Evolutionary conservation across 164 flowering plant genomes (phyloP), one percentile per base, ranked within the genome.

Genomic region (Sedum album): DNA sequence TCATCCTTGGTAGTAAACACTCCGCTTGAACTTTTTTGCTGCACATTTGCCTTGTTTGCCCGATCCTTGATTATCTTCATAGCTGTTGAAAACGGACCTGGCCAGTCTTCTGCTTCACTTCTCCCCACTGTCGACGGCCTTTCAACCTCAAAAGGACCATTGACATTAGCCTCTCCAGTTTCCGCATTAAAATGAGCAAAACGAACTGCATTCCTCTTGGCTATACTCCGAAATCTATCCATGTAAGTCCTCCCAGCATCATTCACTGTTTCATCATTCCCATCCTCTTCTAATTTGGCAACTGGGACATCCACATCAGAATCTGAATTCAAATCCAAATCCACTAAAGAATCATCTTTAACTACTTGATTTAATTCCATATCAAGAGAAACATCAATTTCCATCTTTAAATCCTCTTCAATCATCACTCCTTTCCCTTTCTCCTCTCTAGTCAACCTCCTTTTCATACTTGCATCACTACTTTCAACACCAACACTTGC

Each of bases 81-180:
- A 39, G 98, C 97, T 68, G 97, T 91, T 18, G 94, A 85, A 75
- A 93, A 93, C 17, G 94, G 94, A 65, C 97, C 97, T n/a, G 97
- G 94, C 97, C 96, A 91, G 76, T 89, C 96, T 75, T 88, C 94
- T 31, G 69, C 63, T 55, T 73, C 83, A 39, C 82, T 44, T 20
- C 46, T 64, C 20, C 31, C 67, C 71, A 72, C 77, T 4, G 4
- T 55, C 7, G 66, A 20, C 26, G 77, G 76, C 33, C 38, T 39
- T 69, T 67, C 83, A 44, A n/a, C 66, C 42, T 68, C 78, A 68
- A 61, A 68, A 51, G 57, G 71, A 35, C 14, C 66, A 62, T n/a
- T 39, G 67, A 28, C 7, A 48, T 25, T 48, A 9, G 21, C 66
- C 63, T 39, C 44, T 67, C 75, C 61, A 63, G 78, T 64, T 79